Evolutionary conservation across 129 eudicot species (phyloP), one percentile per base, ranked within the genome.

Genomic region (Deinandra increscens): DNA sequence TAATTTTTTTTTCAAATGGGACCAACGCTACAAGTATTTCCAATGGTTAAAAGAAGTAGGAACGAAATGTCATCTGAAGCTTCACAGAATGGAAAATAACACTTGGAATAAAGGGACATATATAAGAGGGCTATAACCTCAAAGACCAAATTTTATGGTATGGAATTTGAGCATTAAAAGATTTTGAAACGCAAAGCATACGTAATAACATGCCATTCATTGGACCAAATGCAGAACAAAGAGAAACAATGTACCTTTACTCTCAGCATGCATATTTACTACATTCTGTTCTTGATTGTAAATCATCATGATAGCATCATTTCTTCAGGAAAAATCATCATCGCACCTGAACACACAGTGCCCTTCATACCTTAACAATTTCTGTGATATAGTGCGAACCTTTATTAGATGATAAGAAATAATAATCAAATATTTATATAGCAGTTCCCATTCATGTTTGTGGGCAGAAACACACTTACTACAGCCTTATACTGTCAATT

Each of bases 241-340:
- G 19, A 37, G 73, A 14, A 31, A 60, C 37, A 11, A 20, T 60
- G 38, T 60, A 60, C 76, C 68, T 60, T 38, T 48, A 61, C 19
- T 73, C 63, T 46, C 70, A 4, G 70, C 63, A 73, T 62, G 61
- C 43, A 62, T 49, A 17, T 36, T 46, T 48, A 48, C 63, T 48
- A 72, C 41, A 33, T 72, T 48, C 60, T 15, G 26, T 34, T 62
- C 29, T 61, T 73, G 38, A 62, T 33, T 61, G 26, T 33, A 60
- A 34, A 60, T 49, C 50, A 33, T 18, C 34, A 50, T 33, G 53
- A 49, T 33, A 60, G 26, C 50, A 48, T 46, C 62, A 48, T 43
- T 62, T 73, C 70, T 48, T 72, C 77, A 62, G 63, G 75, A 63
- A 62, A 62, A 68, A 73, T 73, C 60, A 72, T 72, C 77, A 73